Evolutionary conservation across 2,329 filamentous ascomycete species (phyloP).

Genomic region (Alternaria conjuncta): DNA sequence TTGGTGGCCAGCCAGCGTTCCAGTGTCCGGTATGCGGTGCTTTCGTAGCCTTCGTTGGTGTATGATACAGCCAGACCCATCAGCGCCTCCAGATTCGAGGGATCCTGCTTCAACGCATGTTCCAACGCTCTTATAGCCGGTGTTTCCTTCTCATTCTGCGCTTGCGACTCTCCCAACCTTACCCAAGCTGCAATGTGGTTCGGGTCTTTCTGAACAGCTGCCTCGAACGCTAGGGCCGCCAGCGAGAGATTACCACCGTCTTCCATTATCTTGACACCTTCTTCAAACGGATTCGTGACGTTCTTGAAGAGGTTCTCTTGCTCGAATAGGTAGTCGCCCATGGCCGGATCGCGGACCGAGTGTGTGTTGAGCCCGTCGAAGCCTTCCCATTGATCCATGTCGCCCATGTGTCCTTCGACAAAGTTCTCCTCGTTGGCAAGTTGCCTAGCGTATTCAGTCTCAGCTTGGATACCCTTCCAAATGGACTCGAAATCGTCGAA

Average conservation of each 20-base stretch:
- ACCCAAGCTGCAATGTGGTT: conserved; percentile 93
- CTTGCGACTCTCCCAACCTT: conserved; percentile 87
- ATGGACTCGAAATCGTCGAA: conserved; percentile 94
- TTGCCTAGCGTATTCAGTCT: conserved; percentile 72
- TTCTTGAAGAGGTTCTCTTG: conserved; percentile 88
- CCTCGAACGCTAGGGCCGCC: conserved; percentile 93
- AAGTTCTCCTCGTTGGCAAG: conserved; percentile 71
- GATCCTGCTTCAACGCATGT: conserved; percentile 85
- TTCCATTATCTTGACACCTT: conserved; percentile 90
- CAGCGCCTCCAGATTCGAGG: conserved; percentile 83
- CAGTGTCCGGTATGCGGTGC: conserved; percentile 91
- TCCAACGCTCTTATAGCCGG: conserved; percentile 94
- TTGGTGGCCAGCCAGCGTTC: conserved; percentile 97
- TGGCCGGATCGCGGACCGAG: conserved; percentile 71
- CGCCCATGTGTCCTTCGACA: conserved; percentile 69
- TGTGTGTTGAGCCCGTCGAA: conserved; percentile 75
- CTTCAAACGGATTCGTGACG: conserved; percentile 84
- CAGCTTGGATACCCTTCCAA: conserved; percentile 82
- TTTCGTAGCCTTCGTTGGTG: conserved; percentile 98
- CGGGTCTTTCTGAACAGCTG: conserved; percentile 88
- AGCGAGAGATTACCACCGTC: conserved; percentile 93
- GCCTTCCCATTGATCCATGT: conserved; percentile 79
- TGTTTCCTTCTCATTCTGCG: conserved; percentile 98
- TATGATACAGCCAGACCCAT: conserved; percentile 98
- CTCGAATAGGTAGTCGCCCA: conserved; percentile 94